These are phyloP conservation scores for Colletotrichum viniferum DNA, from an alignment of 2,329 filamentous ascomycete species.

Conservation along the genomic window DNA sequence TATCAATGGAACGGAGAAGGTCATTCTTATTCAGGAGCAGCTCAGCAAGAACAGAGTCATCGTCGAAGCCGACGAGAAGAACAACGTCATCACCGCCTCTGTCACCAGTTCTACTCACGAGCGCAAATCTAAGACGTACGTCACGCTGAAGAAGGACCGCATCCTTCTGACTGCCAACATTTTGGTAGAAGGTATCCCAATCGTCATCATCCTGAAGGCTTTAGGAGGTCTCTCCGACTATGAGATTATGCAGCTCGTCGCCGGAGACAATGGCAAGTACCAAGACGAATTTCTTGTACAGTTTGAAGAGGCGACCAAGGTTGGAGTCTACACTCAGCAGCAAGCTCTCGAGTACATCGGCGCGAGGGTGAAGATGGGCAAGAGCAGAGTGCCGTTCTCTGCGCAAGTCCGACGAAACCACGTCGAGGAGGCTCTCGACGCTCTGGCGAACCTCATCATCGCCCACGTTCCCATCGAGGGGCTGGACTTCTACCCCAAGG, in stretches of 20 bases:
- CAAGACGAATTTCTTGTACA: conserved; percentile 96
- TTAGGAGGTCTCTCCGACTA: conserved; percentile 93
- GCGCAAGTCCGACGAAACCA: conserved; percentile 72
- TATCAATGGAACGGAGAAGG: conserved; percentile 96
- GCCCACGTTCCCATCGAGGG: conserved; percentile 92
- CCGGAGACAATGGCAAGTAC: conserved; percentile 84
- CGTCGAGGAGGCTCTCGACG: conserved; percentile 90
- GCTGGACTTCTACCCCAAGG: conserved; percentile 95
- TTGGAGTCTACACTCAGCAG: conserved; percentile 88
- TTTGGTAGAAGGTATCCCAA: conserved; percentile 89
- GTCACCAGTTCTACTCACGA: conserved; percentile 98
- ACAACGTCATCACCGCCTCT: conserved; percentile 91
- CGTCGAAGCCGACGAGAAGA: conserved; percentile 90
- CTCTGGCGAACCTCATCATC: conserved; percentile 89
- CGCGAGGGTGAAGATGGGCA: conserved; percentile 83
- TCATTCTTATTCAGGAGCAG: conserved; percentile 97
- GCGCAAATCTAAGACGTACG: conserved; percentile 96
- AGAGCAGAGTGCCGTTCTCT: conserved; percentile 54
- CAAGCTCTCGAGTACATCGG: conserved; percentile 95
- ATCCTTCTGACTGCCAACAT: conserved; percentile 93
- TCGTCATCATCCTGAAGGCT: conserved; percentile 90
- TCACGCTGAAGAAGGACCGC: conserved; percentile 90
- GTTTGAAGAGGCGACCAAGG: conserved; percentile 88
- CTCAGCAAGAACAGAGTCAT: conserved; percentile 99
- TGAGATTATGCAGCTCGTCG: conserved; percentile 90